Evolutionary conservation across 164 flowering plant genomes (phyloP), one percentile per base, ranked within the genome.

Genomic region (Aristolochia californica): DNA sequence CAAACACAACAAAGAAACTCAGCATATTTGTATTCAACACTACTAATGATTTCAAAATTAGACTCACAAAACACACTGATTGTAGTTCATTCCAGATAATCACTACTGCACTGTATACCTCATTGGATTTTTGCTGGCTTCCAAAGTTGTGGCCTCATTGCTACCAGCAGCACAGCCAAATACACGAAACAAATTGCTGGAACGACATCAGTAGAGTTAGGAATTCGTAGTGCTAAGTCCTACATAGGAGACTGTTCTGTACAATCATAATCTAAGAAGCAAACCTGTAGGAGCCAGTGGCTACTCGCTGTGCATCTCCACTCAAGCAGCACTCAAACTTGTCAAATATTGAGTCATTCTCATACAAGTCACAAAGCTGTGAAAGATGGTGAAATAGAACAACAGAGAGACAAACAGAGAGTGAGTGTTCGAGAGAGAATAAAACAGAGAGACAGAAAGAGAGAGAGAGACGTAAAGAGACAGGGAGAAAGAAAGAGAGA

Each of bases 91-190:
- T n/a, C n/a, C 30, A 28, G 7, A 28, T 7, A 2, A 28, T 28
- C 30, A 28, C 30, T 28, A 2, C 30, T 2, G 30, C 4, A 28
- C 2, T 2, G 7, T 51, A 52, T 72, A 93, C 98, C 98, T 87
- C 95, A 84, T 87, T 55, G 98, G 98, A 51, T 93, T 89, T 83
- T 89, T 93, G 80, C 96, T 93, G 49, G 98, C 98, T 76, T 93
- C 98, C 77, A 93, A 77, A 40, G 94, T 87, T 53, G 90, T 81
- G 38, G 91, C 84, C 61, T 93, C 98, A 44, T 76, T 72, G 68
- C 94, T 81, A 48, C 87, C 97, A 25, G 84, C 55, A 55, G 75
- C 67, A 68, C 80, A 79, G 56, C 96, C 94, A 75, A 93, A 93
- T 58, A 93, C 97, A 25, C 96, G 97, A 69, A 89, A 93, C 44